These are phyloP conservation scores for Pseudocercospora pini-densiflorae DNA, from an alignment of 2,329 filamentous ascomycete genomes.

Conservation along the genomic window DNA sequence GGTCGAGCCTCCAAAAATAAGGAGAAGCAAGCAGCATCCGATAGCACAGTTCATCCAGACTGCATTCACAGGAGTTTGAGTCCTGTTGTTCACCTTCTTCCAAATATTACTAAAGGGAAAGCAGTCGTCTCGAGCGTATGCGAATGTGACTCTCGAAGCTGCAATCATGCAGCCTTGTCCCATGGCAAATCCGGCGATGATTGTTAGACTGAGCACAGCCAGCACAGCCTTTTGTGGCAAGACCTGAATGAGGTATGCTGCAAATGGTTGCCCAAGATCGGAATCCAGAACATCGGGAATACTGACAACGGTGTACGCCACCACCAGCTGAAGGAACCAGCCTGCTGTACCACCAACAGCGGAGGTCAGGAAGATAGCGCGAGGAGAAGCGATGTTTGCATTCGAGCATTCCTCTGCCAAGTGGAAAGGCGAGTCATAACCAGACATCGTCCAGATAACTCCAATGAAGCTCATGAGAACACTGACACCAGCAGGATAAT, in stretches of 20 bases:
- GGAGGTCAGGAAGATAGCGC: constrained; percentile 73
- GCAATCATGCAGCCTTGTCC: constrained; percentile 74
- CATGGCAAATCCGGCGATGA: constrained; percentile 72
- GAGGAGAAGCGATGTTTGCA: constrained; percentile 69
- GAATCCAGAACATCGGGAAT: constrained; percentile 63
- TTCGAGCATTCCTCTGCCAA: constrained; percentile 77
- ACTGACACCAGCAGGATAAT: constrained; percentile 69
- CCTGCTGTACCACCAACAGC: constrained; percentile 68
- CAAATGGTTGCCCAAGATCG: constrained; percentile 71
- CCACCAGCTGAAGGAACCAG: constrained; percentile 74
- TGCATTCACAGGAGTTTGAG: constrained; percentile 70
- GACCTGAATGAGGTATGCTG: constrained; percentile 69
- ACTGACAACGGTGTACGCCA: constrained; percentile 72
- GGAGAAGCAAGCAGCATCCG: constrained; percentile 63
- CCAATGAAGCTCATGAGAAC: constrained; percentile 74
- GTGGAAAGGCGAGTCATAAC: constrained; percentile 71
- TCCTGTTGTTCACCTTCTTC: constrained; percentile 63
- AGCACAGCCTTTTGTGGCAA: constrained; percentile 64
- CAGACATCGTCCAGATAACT: constrained; percentile 68
- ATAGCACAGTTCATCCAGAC: constrained; percentile 69
- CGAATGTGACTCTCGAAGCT: constrained; percentile 47
- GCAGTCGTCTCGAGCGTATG: constrained; percentile 74
- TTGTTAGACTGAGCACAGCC: constrained; percentile 67
- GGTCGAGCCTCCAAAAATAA: constrained; percentile 67
- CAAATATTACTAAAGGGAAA: constrained; percentile 66